A percentile compares a stretch with the other conserved stretches of the same genome.
These are phyloP conservation scores for Striga hermonthica DNA, from an alignment of 305 asterid species.

Conservation along the genomic window DNA sequence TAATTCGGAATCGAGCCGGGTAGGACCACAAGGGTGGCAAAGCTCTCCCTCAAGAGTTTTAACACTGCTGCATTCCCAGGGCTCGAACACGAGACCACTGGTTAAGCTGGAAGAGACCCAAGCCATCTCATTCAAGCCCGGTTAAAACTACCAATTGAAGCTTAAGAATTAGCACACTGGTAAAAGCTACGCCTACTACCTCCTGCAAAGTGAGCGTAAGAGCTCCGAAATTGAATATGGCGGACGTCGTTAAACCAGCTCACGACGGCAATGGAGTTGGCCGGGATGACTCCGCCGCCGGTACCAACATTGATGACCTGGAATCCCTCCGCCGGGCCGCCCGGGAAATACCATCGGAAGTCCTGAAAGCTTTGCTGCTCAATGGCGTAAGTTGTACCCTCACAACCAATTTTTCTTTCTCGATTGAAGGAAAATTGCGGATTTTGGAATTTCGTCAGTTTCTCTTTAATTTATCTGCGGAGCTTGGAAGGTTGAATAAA, in stretches of 20 bases:
- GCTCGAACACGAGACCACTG: no score
- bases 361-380: conserved; percentile 57
- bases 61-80: no score
- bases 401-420: conserved; percentile 14
- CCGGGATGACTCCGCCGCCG: conserved; percentile 34
- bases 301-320: conserved; percentile 30
- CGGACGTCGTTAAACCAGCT: conserved; percentile 36
- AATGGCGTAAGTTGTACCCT: conserved; percentile 48
- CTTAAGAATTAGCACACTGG: not conserved
- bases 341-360: conserved; percentile 47
- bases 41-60: no score
- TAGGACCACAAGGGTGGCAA: no score
- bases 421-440: not conserved
- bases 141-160: no score
- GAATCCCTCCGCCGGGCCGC: conserved; percentile 44
- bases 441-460: not conserved
- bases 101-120: no score
- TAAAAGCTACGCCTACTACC: conserved; percentile 20
- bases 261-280: conserved; percentile 28
- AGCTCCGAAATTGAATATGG: conserved; percentile 31
- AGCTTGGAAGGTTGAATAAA: not conserved
- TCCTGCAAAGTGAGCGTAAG: not conserved
- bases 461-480: not conserved
- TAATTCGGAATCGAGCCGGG: no score
- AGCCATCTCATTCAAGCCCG: no score